Base-by-base conservation (phyloP, 768 basidiomycete genomes). In the Zangia roseola region DNA sequence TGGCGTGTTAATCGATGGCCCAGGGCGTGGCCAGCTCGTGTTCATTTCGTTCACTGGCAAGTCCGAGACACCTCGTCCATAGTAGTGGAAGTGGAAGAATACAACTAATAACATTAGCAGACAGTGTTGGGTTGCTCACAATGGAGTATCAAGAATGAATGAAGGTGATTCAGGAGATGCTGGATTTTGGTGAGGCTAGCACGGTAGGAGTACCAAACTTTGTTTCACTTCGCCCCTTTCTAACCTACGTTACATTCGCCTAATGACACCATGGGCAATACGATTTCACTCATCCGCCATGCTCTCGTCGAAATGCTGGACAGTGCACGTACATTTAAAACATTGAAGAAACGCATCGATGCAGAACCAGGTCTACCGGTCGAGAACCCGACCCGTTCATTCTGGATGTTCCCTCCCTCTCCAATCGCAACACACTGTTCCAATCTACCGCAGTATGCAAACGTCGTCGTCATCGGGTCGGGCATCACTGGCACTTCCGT, bases 401-500 rank as follows among this genome's bases (percentile, higher is more conserved):
- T 84, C 61, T 91, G 88, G 88, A 77, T 76, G 35, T 56, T 70
- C 10, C 83, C 84, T 0, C 68, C 70, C 0, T 76, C 83, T 3
- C 65, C 74, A 7, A 73, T 84, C 25, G 69, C 80, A 8, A 76
- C 74, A 0, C 40, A 67, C 43, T 47, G 42, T 38, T 61, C 65
- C 4, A 44, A 59, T 25, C 31, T 67, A 19, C 67, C 67, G 5
- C 58, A 59, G 0, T 67, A 81, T 45, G 84, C 77, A 1, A 88
- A 90, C 55, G 66, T 89, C 4, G 79, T 88, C 21, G 72, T 91
- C 43, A 77, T 91, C 45, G 88, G 88, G 3, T 84, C 83, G n/a
- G 88, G 88, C 0, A 86, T 91, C 49, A 83, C 88, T 0, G 86
- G 87, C 4, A 74, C 84, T 0, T 74, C 82, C 1, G 63, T 87